Base-by-base conservation (phyloP, 805 yeast species). In the Myxozyma nipponensis region DNA sequence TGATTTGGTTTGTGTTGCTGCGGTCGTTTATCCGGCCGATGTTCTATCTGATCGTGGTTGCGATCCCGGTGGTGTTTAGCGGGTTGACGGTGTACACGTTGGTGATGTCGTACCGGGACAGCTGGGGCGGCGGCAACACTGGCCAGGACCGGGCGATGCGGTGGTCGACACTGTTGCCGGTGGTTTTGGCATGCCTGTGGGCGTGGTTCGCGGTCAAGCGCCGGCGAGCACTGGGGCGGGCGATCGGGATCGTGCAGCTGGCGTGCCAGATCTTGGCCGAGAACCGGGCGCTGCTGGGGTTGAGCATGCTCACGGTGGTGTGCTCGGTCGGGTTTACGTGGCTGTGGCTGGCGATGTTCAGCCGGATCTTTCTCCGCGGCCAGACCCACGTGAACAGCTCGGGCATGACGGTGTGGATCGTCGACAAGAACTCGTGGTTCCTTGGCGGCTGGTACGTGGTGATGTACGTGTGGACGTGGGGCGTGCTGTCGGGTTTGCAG, bases 381-480 rank as follows among this genome's bases (percentile, higher is more conserved):
- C 44, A 39, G 32, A 36, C 46, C 9, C 36, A 37, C n/a, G 50
- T 39, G 19, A 51, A 50, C 21, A 39, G 49, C 25, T 26, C 49
- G 10, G 58, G 58, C 15, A 44, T 47, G 6, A 19, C 50, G 15
- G 28, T 26, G n/a, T 54, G 59, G 52, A 53, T 60, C 19, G 44
- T 58, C 44, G 69, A 64, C 50, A 61, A 62, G 46, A 64, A 42
- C 43, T 60, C 67, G 13, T 66, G 69, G 67, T 32, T 48, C 3
- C 57, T 67, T 2, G 72, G 67, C 13, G 62, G 62, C 4, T 59
- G 59, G 45, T 67, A 64, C 50, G 52, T 62, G 4, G 35, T 72
- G 26, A 62, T 69, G 66, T 71, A 68, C 51, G 51, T 72, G 37
- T 72, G 76, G 76, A 67, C 74, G 1, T 69, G 72, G 70, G 69